These are phyloP conservation scores for Globisporangium nunn DNA, from an alignment of 352 stramenopile species.

Conservation along the genomic window DNA sequence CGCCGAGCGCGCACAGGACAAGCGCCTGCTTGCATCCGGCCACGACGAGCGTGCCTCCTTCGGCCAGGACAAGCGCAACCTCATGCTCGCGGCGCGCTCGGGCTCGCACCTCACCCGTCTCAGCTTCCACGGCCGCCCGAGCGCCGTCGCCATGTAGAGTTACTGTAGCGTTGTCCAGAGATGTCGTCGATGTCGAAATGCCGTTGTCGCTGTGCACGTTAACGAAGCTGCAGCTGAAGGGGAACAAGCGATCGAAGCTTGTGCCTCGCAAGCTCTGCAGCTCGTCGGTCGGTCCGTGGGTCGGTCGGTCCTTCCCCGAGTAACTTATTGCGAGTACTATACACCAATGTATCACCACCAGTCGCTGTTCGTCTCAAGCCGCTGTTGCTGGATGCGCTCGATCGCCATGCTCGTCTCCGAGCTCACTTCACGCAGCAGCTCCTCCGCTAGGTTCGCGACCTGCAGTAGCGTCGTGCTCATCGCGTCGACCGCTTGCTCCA, in stretches of 20 bases:
- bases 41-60: conserved; percentile 11
- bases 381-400: conserved; percentile 32
- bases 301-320: too few relatives aligned
- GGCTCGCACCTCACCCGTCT: conserved; percentile 10
- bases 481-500: conserved; percentile 21
- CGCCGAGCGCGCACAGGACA: conserved; percentile 9
- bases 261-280: background rate
- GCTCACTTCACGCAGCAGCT: conserved; percentile 30
- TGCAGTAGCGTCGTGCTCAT: conserved; percentile 27
- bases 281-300: background rate
- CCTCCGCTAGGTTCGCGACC: conserved; percentile 25
- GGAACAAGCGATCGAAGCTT: conserved; percentile 8
- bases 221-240: background rate
- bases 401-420: conserved; percentile 32
- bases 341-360: conserved; percentile 6
- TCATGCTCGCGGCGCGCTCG: conserved; percentile 6
- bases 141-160: conserved; percentile 11
- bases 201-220: background rate
- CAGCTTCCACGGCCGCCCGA: conserved; percentile 8
- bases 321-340: conserved; percentile 2
- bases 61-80: conserved; percentile 8
- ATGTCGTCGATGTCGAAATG: background rate
- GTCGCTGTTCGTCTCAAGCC: background rate
- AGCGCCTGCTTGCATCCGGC: conserved; percentile 4
- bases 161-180: background rate